Base-by-base conservation (phyloP, 805 yeast species). In the Yarrowia sp. region DNA sequence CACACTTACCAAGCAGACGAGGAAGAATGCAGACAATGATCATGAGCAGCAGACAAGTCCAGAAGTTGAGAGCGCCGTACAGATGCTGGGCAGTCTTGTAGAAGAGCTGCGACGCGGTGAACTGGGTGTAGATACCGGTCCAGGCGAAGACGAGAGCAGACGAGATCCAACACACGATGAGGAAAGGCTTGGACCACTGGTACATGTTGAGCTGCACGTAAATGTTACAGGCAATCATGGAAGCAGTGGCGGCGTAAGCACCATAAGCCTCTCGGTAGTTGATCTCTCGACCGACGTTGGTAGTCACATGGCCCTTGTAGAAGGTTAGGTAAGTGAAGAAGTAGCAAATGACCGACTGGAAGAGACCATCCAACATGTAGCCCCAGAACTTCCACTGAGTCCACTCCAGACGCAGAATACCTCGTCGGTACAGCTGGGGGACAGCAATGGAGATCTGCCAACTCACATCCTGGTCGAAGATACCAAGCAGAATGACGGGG, bases 91-190 rank as follows among this genome's bases (percentile, higher is more conserved):
- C 94, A n/a, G 87, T 82, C 63, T 80, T 78, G 72, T 83, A 88
- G 67, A 85, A 85, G 67, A 84, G 87, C 12, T 77, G 78, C 4
- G 88, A 79, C 61, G 76, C 73, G 1, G 73, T 65, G 25, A 80
- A 72, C 5, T 83, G 73, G 27, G 90, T 81, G 86, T 92, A 88
- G 21, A 84, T 82, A n/a, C 92, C 92, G 3, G 90, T 82, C 96
- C 96, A 88, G 70, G 84, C 81, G 67, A 80, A 86, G 14, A 87
- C 78, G 64, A 85, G 70, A 53, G 79, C 78, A 13, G 90, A 84
- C 41, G 88, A 69, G 0, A 79, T 74, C 58, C 58, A 51, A n/a
- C 58, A 51, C 62, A 77, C 74, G 64, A 86, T 79, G 21, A 84
- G 69, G 29, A 80, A 61, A n/a, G 88, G 77, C 25, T 88, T 69